Evolutionary conservation across 768 basidiomycete genomes (phyloP), one percentile per base, ranked within the genome.

Genomic region (Kwoniella sp.): DNA sequence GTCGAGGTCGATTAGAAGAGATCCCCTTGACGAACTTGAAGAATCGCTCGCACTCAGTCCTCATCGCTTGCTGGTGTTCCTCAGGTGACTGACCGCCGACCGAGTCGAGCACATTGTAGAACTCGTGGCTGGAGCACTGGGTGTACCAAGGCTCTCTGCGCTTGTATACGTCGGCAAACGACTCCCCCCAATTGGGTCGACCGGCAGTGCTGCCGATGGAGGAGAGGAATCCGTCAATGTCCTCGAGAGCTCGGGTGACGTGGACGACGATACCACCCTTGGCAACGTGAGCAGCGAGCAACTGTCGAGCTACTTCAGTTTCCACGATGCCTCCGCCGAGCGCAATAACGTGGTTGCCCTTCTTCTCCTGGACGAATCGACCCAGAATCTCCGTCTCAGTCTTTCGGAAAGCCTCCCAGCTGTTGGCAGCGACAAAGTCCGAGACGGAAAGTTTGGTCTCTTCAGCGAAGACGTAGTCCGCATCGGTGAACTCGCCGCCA

Each of bases 271-370:
- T 82, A 3, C 88, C 87, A 23, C 77, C 77, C 17, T 70, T 77
- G 27, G 74, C 75, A 26, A 78, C 79, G 70, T 88, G 91, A 15
- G 78, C 74, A 71, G 83, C 80, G 53, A 99, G 78, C 3, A 88
- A 65, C 15, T 86, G 78, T 26, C 92, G 79, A 11, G 89, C 86
- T 34, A 78, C 80, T 1, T 84, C 79, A 0, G 84, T 87, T 75
- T 99, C 93, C 26, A 98, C 89, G 51, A 98, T 84, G 0, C 93
- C 93, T 3, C 95, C 95, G 3, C 95, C 93, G 17, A 95, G 83
- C 59, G 87, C 89, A 71, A 98, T 82, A 47, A 96, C 79, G 73
- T 89, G 83, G 15, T 79, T 79, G 4, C 79, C 76, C 34, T 79
- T 76, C 45, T 81, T 78, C 11, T 78, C 76, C 15, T 74, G 65